Percentiles rank a stretch among this genome's conserved stretches.
Conservation (phyloP, 495 filamentous ascomycete genomes). For the Achaetomiella virescens region DNA sequence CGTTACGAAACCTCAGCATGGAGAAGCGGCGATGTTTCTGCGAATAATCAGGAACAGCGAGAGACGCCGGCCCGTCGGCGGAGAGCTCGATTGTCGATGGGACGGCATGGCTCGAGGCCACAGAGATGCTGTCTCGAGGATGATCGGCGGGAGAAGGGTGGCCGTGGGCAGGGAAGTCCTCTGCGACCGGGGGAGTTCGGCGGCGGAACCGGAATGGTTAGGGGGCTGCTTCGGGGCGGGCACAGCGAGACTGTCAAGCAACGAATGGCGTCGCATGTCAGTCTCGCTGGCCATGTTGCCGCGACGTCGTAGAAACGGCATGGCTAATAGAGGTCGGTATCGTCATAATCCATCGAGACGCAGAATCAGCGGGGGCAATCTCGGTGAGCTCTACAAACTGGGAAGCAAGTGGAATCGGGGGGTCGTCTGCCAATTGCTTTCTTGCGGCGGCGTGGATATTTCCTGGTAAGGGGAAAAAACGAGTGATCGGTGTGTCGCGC, state of each 20-base stretch:
- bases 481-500: not conserved
- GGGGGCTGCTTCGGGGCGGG: slow-evolving; percentile 24
- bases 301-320: slow-evolving; percentile 48
- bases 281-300: slow-evolving; percentile 45
- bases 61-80: slow-evolving; percentile 31
- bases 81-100: slow-evolving; percentile 28
- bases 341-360: slow-evolving; percentile 38
- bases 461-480: not conserved
- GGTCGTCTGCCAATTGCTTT: not conserved
- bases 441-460: not conserved
- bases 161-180: slow-evolving; percentile 14
- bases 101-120: slow-evolving; percentile 19
- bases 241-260: slow-evolving; percentile 29
- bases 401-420: slow-evolving; percentile 2
- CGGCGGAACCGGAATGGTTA: slow-evolving; percentile 13
- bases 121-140: slow-evolving; percentile 18
- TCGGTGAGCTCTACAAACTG: not conserved
- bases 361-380: slow-evolving; percentile 17
- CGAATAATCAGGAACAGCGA: slow-evolving; percentile 41
- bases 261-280: slow-evolving; percentile 43
- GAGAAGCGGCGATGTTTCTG: slow-evolving; percentile 68
- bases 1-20: slow-evolving; percentile 85
- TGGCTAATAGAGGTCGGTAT: slow-evolving; percentile 28
- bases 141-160: slow-evolving; percentile 15
- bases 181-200: slow-evolving; percentile 24